Conservation (phyloP, 1,139 yeast species). For the Debaryomyces coudertii region DNA sequence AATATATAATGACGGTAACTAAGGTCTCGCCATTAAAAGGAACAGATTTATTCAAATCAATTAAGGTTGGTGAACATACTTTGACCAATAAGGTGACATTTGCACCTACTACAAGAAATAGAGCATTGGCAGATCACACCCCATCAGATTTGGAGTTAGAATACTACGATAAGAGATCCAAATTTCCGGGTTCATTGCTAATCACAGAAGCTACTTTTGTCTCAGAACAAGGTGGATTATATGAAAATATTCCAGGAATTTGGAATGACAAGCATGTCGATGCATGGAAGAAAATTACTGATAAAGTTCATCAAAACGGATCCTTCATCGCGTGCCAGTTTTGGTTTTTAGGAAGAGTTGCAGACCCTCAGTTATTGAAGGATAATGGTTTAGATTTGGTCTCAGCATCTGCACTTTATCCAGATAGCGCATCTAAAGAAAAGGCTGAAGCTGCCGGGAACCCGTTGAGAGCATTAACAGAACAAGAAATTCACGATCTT, state of each 20-base stretch:
- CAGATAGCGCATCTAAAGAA: slow-evolving; percentile 17
- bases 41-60: slow-evolving; percentile 3
- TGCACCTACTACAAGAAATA: slow-evolving; percentile 59
- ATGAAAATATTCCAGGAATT: slow-evolving; percentile 55
- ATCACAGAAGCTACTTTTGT: slow-evolving; percentile 42
- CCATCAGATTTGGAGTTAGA: slow-evolving; percentile 51
- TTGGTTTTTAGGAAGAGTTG: slow-evolving; percentile 60
- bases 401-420: slow-evolving; percentile 30
- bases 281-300: slow-evolving; percentile 54
- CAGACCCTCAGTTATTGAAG: slow-evolving; percentile 43
- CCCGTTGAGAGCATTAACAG: slow-evolving; percentile 37
- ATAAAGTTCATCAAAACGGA: slow-evolving; percentile 55
- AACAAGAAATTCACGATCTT: slow-evolving; percentile 41
- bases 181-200: slow-evolving; percentile 57
- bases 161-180: slow-evolving; percentile 58
- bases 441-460: slow-evolving; percentile 14
- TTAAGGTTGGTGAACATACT: slow-evolving; percentile 16
- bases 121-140: slow-evolving; percentile 43
- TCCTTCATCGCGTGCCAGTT: slow-evolving; percentile 58
- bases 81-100: slow-evolving; percentile 47
- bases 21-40: slow-evolving; percentile 10
- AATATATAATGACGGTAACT: background rate
- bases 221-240: slow-evolving; percentile 38
- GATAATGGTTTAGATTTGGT: slow-evolving; percentile 28
- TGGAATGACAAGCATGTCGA: slow-evolving; percentile 48